A percentile compares a stretch with the other conserved stretches of the same genome.
Evolutionary conservation across 2,329 filamentous ascomycete genomes (phyloP).

Genomic region (Macrophomina tecta): DNA sequence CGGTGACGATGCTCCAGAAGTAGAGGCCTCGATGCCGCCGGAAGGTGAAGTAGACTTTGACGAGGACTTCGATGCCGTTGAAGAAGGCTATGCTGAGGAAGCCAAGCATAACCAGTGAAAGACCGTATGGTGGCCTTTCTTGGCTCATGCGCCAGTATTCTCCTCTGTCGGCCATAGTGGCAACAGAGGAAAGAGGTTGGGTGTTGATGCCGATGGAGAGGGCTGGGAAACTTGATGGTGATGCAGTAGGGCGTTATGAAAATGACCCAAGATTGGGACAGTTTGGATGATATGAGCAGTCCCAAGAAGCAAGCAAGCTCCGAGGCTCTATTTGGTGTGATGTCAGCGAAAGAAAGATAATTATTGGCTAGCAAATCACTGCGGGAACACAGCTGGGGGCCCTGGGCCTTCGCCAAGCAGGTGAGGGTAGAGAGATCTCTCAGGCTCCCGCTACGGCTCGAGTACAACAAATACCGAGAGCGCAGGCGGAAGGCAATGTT

Average conservation of each 20-base stretch:
- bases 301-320: not conserved
- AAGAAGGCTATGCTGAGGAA: slow-evolving; percentile 6
- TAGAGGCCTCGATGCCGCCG: slow-evolving; percentile 55
- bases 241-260: not conserved
- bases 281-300: not conserved
- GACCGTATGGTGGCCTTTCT: not conserved
- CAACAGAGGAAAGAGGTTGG: not conserved
- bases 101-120: slow-evolving; percentile 7
- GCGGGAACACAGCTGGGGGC: not conserved
- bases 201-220: not conserved
- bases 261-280: not conserved
- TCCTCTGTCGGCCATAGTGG: not conserved
- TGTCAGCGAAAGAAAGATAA: too few relatives aligned
- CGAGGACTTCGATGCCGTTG: slow-evolving; percentile 10
- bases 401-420: not conserved
- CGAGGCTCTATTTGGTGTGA: not conserved
- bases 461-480: not conserved
- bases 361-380: not conserved
- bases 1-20: slow-evolving; percentile 56
- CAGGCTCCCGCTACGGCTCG: not conserved
- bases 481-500: not conserved
- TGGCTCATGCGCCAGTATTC: not conserved
- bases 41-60: slow-evolving; percentile 51
- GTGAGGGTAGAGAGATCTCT: not conserved
- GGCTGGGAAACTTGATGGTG: not conserved